Evolutionary conservation across 441 rosid species (phyloP).

Genomic region (Jatropha multifida): DNA sequence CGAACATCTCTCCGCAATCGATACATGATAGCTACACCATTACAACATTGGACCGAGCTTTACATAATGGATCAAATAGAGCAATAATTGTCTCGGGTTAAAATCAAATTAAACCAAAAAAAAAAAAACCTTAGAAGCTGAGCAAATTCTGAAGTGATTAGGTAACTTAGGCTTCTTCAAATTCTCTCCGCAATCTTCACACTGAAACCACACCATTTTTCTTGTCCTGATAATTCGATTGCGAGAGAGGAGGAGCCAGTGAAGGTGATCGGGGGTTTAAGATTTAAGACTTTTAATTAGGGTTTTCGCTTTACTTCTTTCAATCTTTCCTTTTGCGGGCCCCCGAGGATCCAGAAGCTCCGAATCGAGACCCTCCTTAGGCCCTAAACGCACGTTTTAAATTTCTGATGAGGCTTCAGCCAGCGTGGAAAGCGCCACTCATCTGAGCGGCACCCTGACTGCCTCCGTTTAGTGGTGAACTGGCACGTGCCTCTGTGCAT

Average conservation of each 20-base stretch:
- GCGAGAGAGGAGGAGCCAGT: neutral
- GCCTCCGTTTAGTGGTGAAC: neutral
- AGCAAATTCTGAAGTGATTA: constrained; percentile 79
- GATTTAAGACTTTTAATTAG: constrained; percentile 5
- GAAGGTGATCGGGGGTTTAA: constrained; percentile 2
- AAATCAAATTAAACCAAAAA: neutral
- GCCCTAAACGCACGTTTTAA: constrained; percentile 6
- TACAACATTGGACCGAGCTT: constrained; percentile 12
- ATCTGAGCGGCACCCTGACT: neutral
- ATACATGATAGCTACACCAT: constrained; percentile 75
- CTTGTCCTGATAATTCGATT: neutral
- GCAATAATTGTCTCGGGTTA: neutral
- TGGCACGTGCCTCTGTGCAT: neutral
- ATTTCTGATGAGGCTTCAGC: neutral
- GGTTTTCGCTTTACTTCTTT: constrained; percentile 6
- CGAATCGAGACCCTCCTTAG: neutral
- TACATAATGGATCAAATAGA: neutral
- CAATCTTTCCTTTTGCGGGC: neutral
- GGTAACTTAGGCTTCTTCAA: constrained; percentile 92
- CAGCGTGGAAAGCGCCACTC: neutral
- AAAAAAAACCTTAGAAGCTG: constrained; percentile 63
- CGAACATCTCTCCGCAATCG: constrained; percentile 84
- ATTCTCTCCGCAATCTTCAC: constrained; percentile 91
- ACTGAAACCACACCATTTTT: constrained; percentile 97
- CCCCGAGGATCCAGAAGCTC: neutral